Percentiles rank a stretch among this genome's conserved stretches.
phyloP scores from a whole-genome alignment of 2,329 filamentous ascomycete species.

The Penicillium sp. region DNA sequence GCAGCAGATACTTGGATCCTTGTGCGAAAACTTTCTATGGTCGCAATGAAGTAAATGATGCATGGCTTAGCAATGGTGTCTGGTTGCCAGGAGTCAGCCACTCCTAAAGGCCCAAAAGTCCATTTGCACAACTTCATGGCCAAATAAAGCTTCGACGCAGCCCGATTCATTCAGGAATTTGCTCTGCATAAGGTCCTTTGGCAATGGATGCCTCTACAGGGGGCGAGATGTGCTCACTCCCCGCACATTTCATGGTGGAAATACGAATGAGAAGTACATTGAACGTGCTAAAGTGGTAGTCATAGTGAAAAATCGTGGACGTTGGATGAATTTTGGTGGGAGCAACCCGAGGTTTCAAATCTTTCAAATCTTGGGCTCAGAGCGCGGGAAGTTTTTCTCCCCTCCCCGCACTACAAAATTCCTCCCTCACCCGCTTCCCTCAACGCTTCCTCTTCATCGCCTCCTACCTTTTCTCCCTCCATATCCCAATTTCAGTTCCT shows the following conservation, averaged over 20 bases:
- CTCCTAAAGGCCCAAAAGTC: neutral
- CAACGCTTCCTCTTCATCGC: constrained; percentile 1
- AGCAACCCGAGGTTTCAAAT: neutral
- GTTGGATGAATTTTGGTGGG: neutral
- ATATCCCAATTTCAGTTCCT: neutral
- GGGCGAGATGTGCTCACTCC: neutral
- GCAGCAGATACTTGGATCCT: neutral
- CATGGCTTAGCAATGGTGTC: neutral
- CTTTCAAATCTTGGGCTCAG: neutral
- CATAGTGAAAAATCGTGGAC: neutral
- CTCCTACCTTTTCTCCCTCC: constrained; percentile 3
- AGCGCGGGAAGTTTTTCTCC: constrained; percentile 19
- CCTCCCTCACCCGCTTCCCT: constrained; percentile 10
- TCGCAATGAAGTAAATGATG: neutral
- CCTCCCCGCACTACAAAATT: constrained; percentile 20
- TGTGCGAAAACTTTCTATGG: neutral
- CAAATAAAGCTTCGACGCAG: neutral
- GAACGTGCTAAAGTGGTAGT: neutral
- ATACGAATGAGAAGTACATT: neutral
- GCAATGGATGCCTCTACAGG: neutral
- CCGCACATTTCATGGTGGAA: neutral
- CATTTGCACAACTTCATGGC: neutral
- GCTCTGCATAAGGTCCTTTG: neutral
- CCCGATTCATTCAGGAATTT: neutral
- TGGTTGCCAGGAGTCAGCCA: neutral